Evolutionary conservation across 2,329 filamentous ascomycete genomes (phyloP).

Genomic region (Talaromyces sp.): DNA sequence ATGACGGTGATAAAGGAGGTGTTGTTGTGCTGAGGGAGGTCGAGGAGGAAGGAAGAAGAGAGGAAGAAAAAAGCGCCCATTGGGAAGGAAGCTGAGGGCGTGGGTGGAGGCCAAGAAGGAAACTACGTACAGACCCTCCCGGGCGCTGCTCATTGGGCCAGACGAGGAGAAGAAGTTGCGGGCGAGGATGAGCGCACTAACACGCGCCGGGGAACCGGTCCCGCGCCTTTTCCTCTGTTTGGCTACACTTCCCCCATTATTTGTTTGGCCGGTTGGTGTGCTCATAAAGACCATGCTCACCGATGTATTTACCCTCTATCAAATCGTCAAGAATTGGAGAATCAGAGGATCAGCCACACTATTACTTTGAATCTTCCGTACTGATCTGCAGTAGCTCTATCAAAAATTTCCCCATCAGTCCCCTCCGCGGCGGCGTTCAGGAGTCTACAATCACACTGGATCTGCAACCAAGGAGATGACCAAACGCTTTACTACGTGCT

Average conservation of each 20-base stretch:
- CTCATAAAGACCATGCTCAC: background rate
- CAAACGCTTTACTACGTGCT: background rate
- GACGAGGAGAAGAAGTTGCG: constrained; percentile 32
- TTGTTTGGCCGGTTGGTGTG: background rate
- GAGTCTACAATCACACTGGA: background rate
- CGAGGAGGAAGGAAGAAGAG: background rate
- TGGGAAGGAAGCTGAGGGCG: constrained; percentile 12
- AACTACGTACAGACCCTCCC: constrained; percentile 21
- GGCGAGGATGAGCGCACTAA: constrained; percentile 4
- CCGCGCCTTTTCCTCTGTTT: constrained; percentile 14
- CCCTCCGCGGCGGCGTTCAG: background rate
- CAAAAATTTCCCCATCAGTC: background rate
- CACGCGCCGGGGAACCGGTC: constrained; percentile 17
- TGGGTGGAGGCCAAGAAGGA: constrained; percentile 31
- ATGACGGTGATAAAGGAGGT: constrained; percentile 19
- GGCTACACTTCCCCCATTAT: background rate
- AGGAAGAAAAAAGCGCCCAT: constrained; percentile 27
- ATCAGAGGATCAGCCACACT: background rate
- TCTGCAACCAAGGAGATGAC: background rate
- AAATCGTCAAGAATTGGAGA: background rate
- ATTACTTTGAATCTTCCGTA: background rate
- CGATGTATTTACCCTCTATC: constrained; percentile 9
- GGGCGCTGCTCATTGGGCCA: constrained; percentile 35
- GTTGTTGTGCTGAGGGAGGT: constrained; percentile 1
- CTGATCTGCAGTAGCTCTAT: background rate